A percentile compares a stretch with the other conserved stretches of the same genome.
Conservation (phyloP, 441 rosid genomes). For the Euphorbia schlechtendalii region DNA sequence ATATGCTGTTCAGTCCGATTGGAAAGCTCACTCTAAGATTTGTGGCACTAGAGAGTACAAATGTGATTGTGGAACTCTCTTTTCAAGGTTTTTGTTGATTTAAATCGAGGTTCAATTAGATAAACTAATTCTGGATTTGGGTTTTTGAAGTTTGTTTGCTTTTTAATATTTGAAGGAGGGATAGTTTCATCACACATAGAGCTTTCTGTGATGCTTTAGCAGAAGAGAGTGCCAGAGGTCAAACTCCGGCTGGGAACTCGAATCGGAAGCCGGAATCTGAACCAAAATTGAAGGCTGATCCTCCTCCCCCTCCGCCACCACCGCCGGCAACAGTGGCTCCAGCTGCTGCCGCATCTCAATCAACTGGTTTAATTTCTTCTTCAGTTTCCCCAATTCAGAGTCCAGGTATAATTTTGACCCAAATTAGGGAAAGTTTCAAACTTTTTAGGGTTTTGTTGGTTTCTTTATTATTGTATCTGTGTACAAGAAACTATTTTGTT, state of each 20-base stretch:
- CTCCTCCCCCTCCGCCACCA: constrained; percentile 22
- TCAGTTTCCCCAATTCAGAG: constrained; percentile 36
- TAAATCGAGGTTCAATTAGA: background rate
- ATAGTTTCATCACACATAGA: constrained; percentile 86
- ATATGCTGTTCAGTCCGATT: no score
- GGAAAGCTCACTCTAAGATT: no score
- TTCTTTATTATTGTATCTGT: no score
- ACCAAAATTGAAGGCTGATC: constrained; percentile 25
- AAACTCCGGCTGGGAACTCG: constrained; percentile 18
- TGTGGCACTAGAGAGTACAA: no score
- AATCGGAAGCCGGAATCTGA: constrained; percentile 26
- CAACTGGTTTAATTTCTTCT: constrained; percentile 21
- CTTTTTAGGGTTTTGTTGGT: constrained; percentile 28
- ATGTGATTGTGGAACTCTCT: constrained; percentile 84
- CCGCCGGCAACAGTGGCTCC: constrained; percentile 9
- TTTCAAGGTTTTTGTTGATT: constrained; percentile 53
- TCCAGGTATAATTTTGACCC: constrained; percentile 38
- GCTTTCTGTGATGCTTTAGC: constrained; percentile 93
- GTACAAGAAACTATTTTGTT: no score
- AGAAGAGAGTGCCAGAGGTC: constrained; percentile 64
- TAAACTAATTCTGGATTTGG: background rate
- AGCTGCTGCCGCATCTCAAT: constrained; percentile 14
- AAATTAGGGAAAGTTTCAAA: constrained; percentile 17
- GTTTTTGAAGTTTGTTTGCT: constrained; percentile 7
- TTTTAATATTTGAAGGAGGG: constrained; percentile 50